Percentiles rank a stretch among this genome's conserved stretches.
These are phyloP conservation scores for Xylona heveae DNA, from an alignment of 495 filamentous ascomycete species.

Conservation along the genomic window DNA sequence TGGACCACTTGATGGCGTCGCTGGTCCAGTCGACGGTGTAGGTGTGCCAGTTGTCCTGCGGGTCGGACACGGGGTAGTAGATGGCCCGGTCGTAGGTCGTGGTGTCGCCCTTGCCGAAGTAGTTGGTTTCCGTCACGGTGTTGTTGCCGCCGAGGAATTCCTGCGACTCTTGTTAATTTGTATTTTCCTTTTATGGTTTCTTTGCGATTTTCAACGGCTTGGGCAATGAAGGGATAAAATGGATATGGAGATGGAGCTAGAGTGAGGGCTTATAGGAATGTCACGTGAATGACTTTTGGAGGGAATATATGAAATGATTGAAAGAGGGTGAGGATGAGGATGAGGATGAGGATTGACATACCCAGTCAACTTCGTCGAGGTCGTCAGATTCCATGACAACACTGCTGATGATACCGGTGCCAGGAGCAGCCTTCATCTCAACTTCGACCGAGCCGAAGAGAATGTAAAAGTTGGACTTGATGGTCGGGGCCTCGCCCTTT, in stretches of 20 bases:
- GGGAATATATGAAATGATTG: too few species aligned
- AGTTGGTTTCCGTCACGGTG: slow-evolving; percentile 51
- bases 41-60: slow-evolving; percentile 43
- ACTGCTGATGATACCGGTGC: slow-evolving; percentile 60
- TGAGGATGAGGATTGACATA: too few species aligned
- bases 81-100: slow-evolving; percentile 39
- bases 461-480: slow-evolving; percentile 54
- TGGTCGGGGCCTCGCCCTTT: slow-evolving; percentile 50
- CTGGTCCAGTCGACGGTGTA: slow-evolving; percentile 74
- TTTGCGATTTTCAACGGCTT: too few species aligned
- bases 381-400: slow-evolving; percentile 68
- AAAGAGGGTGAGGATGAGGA: too few species aligned
- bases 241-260: too few species aligned
- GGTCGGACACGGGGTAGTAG: slow-evolving; percentile 29
- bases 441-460: slow-evolving; percentile 57
- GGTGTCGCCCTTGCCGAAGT: slow-evolving; percentile 69
- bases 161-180: too few species aligned
- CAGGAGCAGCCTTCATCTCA: slow-evolving; percentile 47
- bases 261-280: too few species aligned
- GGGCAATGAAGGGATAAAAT: too few species aligned
- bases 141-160: slow-evolving; percentile 53
- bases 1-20: slow-evolving; percentile 44
- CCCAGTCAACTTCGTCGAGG: slow-evolving; percentile 83
- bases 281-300: too few species aligned
- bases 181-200: too few species aligned